These are phyloP conservation scores for Westerdykella aurantiaca DNA, from an alignment of 2,329 filamentous ascomycete genomes.

Conservation along the genomic window DNA sequence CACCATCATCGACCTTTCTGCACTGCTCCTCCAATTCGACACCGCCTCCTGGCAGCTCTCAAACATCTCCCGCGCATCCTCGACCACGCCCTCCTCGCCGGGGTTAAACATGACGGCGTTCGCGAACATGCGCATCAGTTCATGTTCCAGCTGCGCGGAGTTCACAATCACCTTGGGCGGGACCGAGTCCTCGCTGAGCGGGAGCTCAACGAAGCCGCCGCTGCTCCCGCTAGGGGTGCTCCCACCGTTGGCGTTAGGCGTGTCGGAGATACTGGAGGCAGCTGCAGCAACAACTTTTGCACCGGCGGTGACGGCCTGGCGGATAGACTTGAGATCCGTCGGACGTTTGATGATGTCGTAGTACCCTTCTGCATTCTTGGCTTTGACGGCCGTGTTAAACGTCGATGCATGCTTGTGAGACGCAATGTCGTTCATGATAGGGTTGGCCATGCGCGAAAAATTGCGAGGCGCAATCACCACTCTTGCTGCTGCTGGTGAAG, in stretches of 20 bases:
- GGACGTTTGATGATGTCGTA: slow-evolving; percentile 48
- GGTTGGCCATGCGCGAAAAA: slow-evolving; percentile 43
- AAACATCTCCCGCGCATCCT: slow-evolving; percentile 85
- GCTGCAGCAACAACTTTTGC: slow-evolving; percentile 54
- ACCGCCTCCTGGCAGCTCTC: slow-evolving; percentile 76
- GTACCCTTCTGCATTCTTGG: slow-evolving; percentile 48
- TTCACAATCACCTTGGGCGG: slow-evolving; percentile 91
- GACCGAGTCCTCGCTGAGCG: slow-evolving; percentile 68
- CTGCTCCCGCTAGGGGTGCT: slow-evolving; percentile 42
- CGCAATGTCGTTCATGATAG: slow-evolving; percentile 48
- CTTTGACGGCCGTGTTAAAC: slow-evolving; percentile 46
- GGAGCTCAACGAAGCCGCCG: slow-evolving; percentile 42
- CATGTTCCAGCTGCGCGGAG: slow-evolving; percentile 83
- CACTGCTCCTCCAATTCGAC: slow-evolving; percentile 62
- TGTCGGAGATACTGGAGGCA: slow-evolving; percentile 42
- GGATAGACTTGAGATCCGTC: slow-evolving; percentile 49
- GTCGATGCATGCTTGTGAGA: slow-evolving; percentile 49
- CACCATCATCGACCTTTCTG: slow-evolving; percentile 45
- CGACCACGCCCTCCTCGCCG: slow-evolving; percentile 82
- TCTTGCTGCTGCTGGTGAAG: neutral
- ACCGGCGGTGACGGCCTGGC: slow-evolving; percentile 44
- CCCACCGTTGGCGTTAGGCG: slow-evolving; percentile 38
- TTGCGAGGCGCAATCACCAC: slow-evolving; percentile 44
- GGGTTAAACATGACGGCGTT: slow-evolving; percentile 99
- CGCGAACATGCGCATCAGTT: slow-evolving; percentile 93